Base-by-base conservation (phyloP, 2,329 filamentous ascomycete genomes). In the Aspergillus luchuensis region DNA sequence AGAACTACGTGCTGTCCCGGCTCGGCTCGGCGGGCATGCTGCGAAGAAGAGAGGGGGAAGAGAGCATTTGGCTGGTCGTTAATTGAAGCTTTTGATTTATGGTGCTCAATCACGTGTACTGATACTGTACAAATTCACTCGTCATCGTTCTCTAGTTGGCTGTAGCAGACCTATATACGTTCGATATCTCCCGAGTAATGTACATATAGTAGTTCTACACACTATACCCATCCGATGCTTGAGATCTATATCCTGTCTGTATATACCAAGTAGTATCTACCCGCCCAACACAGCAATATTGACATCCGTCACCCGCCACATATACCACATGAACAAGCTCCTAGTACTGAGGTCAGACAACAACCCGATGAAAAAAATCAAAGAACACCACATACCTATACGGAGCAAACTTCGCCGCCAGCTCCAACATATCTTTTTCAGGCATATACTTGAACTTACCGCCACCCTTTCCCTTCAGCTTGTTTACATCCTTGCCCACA, bases 401-500 rank as follows among this genome's bases (percentile, higher is more conserved):
- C 3, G 94, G 95, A 60, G 85, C 84, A 75, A 96, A 99, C 72
- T 83, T 87, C 59, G 89, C 90, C 11, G 91, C 88, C 65, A 91
- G 83, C 66, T 92, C 90, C 62, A 89, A 74, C 95, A 99, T 98
- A 62, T 98, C 95, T 73, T 87, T 85, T 79, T 98, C 95, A 38
- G 84, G 85, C 92, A 98, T 97, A 76, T 98, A 99, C 81, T 98
- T 98, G 89, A 92, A 98, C 80, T 98, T 98, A 48, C 91, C 91
- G 33, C 89, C 89, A 25, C 87, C 88, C 65, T 87, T 91, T 38
- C 80, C 81, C 79, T 96, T 97, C 61, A 97, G 79, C 78, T 94
- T 96, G 49, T 82, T 86, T 21, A 98, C 87, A 73, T 98, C 91
- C 61, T 86, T 86, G 1, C 95, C 95, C 51, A 88, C 83, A 72